Base-by-base conservation (phyloP, 2,329 filamentous ascomycete genomes). In the Paraphoma chrysanthemicola region DNA sequence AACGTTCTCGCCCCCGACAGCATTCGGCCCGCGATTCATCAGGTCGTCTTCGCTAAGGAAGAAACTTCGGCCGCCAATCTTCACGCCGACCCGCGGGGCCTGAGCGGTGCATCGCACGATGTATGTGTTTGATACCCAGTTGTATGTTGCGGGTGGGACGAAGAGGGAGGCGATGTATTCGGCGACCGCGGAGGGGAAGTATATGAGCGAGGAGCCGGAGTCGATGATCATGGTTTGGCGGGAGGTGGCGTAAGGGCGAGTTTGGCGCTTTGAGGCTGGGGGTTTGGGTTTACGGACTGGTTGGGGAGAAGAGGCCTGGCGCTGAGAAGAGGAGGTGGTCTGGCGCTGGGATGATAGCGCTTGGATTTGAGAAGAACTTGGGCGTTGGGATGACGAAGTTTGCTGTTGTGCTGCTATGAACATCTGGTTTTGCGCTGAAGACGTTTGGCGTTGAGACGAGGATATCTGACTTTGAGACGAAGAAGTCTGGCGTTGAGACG, bases 121-220 rank as follows among this genome's bases (percentile, higher is more conserved):
- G 17, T 65, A 69, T 12, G 63, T 44, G 6, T 60, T 53, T 0
- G 54, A 29, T 1, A 30, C 8, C 1, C 46, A 1, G 12, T 56
- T 54, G 50, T 54, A 71, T 1, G n/a, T 30, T 0, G 68, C 68
- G 2, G 54, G 58, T 0, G 70, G 69, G 4, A 39, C n/a, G 46
- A 71, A 71, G 6, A 66, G 46, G 5, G 51, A 48, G 3, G 64
- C 66, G 11, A 71, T 59, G 48, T 60, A 57, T 10, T 62, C 59
- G 1, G 63, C 58, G n/a, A 67, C 49, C 0, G 29, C 9, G 28
- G 66, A 53, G 2, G 68, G 69, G 39, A 71, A 18, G 44, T 71
- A 72, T 30, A 71, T 54, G 0, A 70, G 54, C 0, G 66, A 67
- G 4, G 64, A 60, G 11, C 70, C 70, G 1, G 62, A 66, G 51